phyloP scores from a whole-genome alignment of 2,329 filamentous ascomycete genomes.

The Pestalotiopsis sp. region DNA sequence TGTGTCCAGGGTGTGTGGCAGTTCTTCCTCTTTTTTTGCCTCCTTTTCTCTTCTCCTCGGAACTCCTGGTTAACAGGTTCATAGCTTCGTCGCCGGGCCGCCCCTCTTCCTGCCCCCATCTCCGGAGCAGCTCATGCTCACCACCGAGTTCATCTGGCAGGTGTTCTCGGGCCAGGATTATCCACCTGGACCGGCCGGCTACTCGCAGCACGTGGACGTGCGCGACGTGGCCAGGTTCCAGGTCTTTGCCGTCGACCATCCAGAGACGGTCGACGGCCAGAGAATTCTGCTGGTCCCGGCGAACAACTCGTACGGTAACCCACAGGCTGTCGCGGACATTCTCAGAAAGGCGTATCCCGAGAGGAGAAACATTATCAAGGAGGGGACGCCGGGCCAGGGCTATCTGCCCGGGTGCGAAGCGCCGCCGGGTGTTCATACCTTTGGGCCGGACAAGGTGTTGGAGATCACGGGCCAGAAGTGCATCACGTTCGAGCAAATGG shows the following conservation, averaged over 20 bases:
- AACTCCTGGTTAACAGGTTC: neutral
- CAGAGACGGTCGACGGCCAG: neutral
- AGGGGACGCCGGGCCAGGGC: neutral
- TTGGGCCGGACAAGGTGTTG: neutral
- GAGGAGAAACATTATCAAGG: neutral
- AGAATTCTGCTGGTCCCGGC: neutral
- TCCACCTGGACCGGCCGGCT: neutral
- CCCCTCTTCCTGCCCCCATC: neutral
- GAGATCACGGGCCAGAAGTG: neutral
- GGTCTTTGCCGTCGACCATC: neutral
- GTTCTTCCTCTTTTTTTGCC: neutral
- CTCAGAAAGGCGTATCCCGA: neutral
- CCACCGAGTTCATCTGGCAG: slow-evolving; percentile 1
- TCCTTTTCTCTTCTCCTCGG: too few species aligned
- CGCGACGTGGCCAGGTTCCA: neutral
- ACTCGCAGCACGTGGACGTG: neutral
- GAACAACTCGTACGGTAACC: neutral
- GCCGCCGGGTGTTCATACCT: neutral
- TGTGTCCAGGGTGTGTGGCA: neutral
- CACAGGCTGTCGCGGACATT: neutral
- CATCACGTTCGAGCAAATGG: neutral
- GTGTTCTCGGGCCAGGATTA: neutral
- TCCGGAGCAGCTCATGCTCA: neutral
- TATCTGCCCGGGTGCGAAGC: neutral
- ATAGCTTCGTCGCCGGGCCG: neutral